phyloP scores from a whole-genome alignment of 345 rosid species.

The Brassica napus region Da-Ae NC_063436.1:17338001-17338500 shows the following conservation, averaged over 20 bases:
- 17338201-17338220: not conserved
- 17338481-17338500: conserved; percentile 46
- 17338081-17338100: conserved; percentile 97
- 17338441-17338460: conserved; percentile 68
- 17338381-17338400: conserved; percentile 95
- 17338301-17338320: conserved; percentile 66
- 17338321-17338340: conserved; percentile 90
- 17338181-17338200: conserved; percentile 58
- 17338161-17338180: conserved; percentile 96
- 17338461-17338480: conserved; percentile 63
- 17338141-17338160: conserved; percentile 90
- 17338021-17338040: conserved; percentile 79
- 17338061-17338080: conserved; percentile 91
- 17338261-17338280: conserved; percentile 67
- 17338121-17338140: conserved; percentile 80
- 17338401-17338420: conserved; percentile 95
- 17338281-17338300: conserved; percentile 78
- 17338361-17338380: conserved; percentile 93
- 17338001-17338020: conserved; percentile 98
- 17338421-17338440: conserved; percentile 80
- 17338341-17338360: conserved; percentile 94
- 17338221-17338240: not conserved
- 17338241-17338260: not conserved
- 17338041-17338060: conserved; percentile 93
- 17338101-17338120: conserved; percentile 91